These are phyloP conservation scores for Nitzschia sp. DNA, from an alignment of 108 stramenopile species.

Conservation along the genomic window DNA sequence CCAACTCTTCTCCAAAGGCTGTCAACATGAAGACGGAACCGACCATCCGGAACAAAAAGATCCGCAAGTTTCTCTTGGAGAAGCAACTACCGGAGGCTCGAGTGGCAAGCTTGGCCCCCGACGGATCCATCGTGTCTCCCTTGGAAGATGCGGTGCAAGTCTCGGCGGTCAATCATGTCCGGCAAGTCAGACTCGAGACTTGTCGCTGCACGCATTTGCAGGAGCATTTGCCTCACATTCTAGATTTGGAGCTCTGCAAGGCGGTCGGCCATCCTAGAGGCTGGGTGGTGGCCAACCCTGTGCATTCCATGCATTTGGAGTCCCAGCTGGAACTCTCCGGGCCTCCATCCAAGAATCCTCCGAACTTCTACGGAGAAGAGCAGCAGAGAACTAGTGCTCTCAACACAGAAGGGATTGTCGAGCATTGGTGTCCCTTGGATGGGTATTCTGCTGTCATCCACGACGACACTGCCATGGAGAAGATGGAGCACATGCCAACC, in stretches of 20 bases:
- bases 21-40: conserved; percentile 15
- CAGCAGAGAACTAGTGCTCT: conserved; percentile 41
- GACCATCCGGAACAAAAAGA: conserved; percentile 11
- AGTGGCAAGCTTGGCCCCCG: not conserved
- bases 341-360: conserved; percentile 18
- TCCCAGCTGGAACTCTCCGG: conserved; percentile 27
- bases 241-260: conserved; percentile 24
- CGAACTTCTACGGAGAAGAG: conserved; percentile 51
- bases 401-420: conserved; percentile 39
- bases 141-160: conserved; percentile 8
- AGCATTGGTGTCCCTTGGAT: conserved; percentile 39
- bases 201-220: conserved; percentile 37
- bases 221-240: conserved; percentile 34
- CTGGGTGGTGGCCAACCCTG: conserved; percentile 35
- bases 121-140: not conserved
- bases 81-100: conserved; percentile 33
- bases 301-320: conserved; percentile 39
- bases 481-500: conserved; percentile 23
- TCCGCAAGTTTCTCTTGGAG: conserved; percentile 32
- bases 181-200: conserved; percentile 25
- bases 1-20: too few species aligned
- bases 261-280: conserved; percentile 22
- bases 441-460: conserved; percentile 22
- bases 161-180: conserved; percentile 33
- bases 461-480: conserved; percentile 22